Evolutionary conservation across 148 eudicot species (phyloP).

Genomic region (Pharnaceum exiguum): DNA sequence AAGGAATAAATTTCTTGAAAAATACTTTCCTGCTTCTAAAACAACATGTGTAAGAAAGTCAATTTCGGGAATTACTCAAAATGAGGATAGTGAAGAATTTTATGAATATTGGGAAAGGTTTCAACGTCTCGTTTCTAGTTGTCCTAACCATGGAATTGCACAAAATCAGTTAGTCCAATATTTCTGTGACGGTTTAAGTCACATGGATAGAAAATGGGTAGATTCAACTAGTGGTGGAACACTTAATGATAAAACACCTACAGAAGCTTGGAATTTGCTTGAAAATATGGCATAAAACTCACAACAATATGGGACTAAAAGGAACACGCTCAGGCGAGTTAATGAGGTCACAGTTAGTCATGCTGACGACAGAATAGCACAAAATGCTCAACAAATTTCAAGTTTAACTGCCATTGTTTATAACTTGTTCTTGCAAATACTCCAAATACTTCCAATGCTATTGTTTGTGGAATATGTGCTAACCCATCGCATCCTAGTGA

Average conservation of each 20-base stretch:
- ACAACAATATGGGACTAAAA: neutral
- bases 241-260: neutral
- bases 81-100: too few species aligned
- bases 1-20: too few species aligned
- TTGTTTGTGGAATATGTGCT: neutral
- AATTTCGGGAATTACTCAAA: too few species aligned
- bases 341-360: constrained; percentile 1
- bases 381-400: constrained; percentile 14
- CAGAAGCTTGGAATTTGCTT: neutral
- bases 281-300: neutral
- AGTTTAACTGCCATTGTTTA: constrained; percentile 7
- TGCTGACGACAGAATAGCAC: neutral
- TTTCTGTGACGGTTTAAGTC: neutral
- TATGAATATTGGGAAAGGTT: too few species aligned
- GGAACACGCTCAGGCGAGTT: neutral
- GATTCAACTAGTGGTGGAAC: constrained; percentile 1
- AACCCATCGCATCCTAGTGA: neutral
- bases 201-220: neutral
- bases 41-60: too few species aligned
- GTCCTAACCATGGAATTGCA: too few species aligned
- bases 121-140: too few species aligned
- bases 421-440: constrained; percentile 1
- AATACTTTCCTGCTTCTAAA: too few species aligned
- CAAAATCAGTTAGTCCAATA: too few species aligned
- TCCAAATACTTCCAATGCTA: neutral